Base-by-base conservation (phyloP, 192 early-diverging fungal genomes). In the Coemansia guatemalensis region DNA sequence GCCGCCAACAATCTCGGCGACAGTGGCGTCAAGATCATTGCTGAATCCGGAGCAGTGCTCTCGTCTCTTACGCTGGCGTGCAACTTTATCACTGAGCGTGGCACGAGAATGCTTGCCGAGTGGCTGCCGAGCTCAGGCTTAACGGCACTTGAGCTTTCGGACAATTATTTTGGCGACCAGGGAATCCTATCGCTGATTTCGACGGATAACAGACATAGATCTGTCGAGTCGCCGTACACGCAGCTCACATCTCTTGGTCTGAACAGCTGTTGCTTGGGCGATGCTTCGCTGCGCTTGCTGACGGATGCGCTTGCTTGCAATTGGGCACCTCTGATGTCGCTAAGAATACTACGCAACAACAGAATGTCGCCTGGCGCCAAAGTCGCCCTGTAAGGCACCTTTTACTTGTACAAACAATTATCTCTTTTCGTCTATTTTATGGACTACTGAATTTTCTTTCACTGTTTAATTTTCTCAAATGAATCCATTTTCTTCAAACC, bases 101-200 rank as follows among this genome's bases (percentile, higher is more conserved):
- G 77, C 24, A 68, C 71, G 0, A 54, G 64, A 0, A 60, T 62
- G 35, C 57, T 80, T 11, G 77, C 77, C 30, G 65, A 68, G 35
- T 80, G 77, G 77, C 71, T 80, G 35, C 77, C 71, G 1, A 27
- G 25, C 6, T 74, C 72, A 5, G 68, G 70, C 3, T 20, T 80
- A 49, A 41, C 48, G 11, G 44, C 56, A 1, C 50, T 80, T 25
- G 78, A 80, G 35, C 59, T 80, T 29, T 74, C 72, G 4, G 78
- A 80, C 58, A 80, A 80, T 54, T 67, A 80, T 49, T 80, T 80
- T 68, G 78, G 78, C 21, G 78, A 80, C 25, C 78, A 80, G 55
- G 78, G 78, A 14, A 60, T 80, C 11, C 33, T 62, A 0, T 65
- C 78, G 20, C 50, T 80, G 12, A 48, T 74, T 11, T 47, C 68